Evolutionary conservation across 129 eudicot genomes (phyloP).

Genomic region (Flaveria linearis): DNA sequence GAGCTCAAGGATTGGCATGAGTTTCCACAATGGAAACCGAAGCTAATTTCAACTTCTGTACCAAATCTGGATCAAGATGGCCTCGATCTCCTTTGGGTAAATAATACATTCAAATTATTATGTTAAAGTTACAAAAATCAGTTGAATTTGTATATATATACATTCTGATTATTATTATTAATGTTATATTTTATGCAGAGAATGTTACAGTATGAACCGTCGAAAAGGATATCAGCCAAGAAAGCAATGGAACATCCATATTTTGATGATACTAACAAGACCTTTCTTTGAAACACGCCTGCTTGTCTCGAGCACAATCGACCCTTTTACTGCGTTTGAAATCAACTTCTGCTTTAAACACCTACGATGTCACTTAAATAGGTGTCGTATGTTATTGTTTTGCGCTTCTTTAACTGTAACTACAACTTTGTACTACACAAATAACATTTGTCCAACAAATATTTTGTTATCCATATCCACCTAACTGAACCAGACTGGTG

Average conservation of each 20-base stretch:
- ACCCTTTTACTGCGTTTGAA: no score
- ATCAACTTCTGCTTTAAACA: no score
- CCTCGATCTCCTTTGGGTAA: slow-evolving; percentile 56
- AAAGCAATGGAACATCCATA: slow-evolving; percentile 82
- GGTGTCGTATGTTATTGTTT: no score
- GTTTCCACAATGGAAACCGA: slow-evolving; percentile 83
- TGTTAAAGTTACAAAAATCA: background rate
- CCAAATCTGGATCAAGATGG: slow-evolving; percentile 59
- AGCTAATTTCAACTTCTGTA: slow-evolving; percentile 53
- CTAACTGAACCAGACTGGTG: no score
- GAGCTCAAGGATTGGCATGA: slow-evolving; percentile 80
- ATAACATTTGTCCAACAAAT: no score
- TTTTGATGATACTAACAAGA: slow-evolving; percentile 65
- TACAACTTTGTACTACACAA: no score
- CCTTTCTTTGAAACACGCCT: slow-evolving; percentile 34
- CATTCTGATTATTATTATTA: background rate
- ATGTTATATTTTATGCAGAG: slow-evolving; percentile 37
- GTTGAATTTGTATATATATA: background rate
- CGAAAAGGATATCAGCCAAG: slow-evolving; percentile 83
- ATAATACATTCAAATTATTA: background rate
- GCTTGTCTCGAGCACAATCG: slow-evolving; percentile 46
- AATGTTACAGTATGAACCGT: slow-evolving; percentile 78
- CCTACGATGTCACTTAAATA: background rate
- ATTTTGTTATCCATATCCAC: no score
- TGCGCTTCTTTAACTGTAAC: no score